phyloP scores from a whole-genome alignment of 2,329 filamentous ascomycete species.

The Nakataea oryzae region DNA sequence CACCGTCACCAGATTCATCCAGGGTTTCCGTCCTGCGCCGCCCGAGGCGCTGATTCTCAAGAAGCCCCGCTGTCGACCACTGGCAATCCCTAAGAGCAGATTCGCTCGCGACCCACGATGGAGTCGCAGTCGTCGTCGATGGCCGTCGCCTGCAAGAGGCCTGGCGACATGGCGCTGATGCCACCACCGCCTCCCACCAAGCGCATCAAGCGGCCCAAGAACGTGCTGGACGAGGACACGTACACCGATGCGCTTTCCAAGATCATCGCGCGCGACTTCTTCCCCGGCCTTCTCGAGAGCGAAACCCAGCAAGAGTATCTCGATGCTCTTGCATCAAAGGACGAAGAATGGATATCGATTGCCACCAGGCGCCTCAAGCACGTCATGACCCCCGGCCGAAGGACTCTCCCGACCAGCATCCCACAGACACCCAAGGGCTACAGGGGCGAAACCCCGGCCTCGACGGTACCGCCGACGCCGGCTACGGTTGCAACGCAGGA shows the following conservation, averaged over 20 bases:
- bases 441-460: conserved; percentile 64
- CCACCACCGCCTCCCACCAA: conserved; percentile 76
- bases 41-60: not conserved
- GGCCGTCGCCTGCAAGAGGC: conserved; percentile 57
- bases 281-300: conserved; percentile 78
- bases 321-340: conserved; percentile 77
- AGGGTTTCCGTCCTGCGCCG: not conserved
- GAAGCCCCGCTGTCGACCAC: not conserved
- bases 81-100: not conserved
- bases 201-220: conserved; percentile 81
- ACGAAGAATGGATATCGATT: conserved; percentile 76
- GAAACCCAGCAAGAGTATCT: conserved; percentile 88
- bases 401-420: conserved; percentile 16
- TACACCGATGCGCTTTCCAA: conserved; percentile 86
- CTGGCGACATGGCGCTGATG: conserved; percentile 64
- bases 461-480: conserved; percentile 27
- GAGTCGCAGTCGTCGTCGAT: conserved; percentile 29
- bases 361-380: conserved; percentile 62
- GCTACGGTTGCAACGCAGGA: conserved; percentile 16
- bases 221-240: conserved; percentile 84
- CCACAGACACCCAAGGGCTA: conserved; percentile 53
- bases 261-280: conserved; percentile 95
- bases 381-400: conserved; percentile 69
- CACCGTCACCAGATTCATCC: not conserved
- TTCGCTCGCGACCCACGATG: conserved; percentile 18